Percentiles rank a stretch among this genome's conserved stretches.
These are phyloP conservation scores for Quercus suber DNA, from an alignment of 306 rosid genomes.

Conservation along the genomic window DNA sequence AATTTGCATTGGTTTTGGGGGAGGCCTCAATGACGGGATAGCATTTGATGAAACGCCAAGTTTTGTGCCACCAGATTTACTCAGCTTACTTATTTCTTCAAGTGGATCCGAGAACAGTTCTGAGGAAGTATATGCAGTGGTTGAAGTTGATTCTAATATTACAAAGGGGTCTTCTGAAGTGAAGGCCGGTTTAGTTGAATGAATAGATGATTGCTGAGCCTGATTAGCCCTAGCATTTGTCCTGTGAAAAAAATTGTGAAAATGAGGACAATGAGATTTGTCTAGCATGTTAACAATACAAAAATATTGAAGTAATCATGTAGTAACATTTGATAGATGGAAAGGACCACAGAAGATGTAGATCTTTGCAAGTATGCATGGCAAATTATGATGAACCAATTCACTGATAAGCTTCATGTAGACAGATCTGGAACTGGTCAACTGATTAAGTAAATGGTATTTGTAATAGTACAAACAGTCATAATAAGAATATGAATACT, in stretches of 20 bases:
- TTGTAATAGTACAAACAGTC: neutral
- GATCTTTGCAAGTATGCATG: neutral
- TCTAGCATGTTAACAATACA: neutral
- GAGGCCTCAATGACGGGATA: constrained; percentile 55
- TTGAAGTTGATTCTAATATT: constrained; percentile 56
- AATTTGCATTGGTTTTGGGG: constrained; percentile 54
- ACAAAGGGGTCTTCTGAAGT: constrained; percentile 62
- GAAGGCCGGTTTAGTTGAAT: constrained; percentile 29
- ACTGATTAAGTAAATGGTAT: neutral
- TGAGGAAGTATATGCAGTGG: constrained; percentile 33
- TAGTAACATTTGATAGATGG: neutral
- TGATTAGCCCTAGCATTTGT: constrained; percentile 17
- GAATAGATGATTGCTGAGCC: constrained; percentile 26
- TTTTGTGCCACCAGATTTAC: constrained; percentile 40
- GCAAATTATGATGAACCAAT: neutral
- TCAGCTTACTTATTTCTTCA: constrained; percentile 43
- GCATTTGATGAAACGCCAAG: constrained; percentile 28
- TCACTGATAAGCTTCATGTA: neutral
- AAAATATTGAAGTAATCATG: neutral
- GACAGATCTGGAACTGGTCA: neutral
- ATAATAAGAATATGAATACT: neutral
- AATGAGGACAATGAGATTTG: neutral
- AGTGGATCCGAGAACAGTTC: constrained; percentile 46
- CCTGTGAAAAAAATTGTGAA: constrained; percentile 20
- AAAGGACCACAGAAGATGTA: neutral